Percentiles rank a stretch among this genome's conserved stretches.
Conservation (phyloP, 106 monocot genomes). For the Xerophyta viscosa region DNA sequence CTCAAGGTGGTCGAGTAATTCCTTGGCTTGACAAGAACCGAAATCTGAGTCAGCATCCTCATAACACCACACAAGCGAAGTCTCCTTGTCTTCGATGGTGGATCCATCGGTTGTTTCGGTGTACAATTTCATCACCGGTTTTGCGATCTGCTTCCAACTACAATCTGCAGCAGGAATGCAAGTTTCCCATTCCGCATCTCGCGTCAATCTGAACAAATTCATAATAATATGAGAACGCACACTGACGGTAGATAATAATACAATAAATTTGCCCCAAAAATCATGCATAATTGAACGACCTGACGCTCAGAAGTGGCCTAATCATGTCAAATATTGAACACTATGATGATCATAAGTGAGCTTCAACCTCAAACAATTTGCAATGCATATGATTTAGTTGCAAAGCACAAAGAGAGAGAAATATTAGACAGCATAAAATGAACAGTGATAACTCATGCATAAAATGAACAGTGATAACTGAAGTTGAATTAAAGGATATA, state of each 20-base stretch:
- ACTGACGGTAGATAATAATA: neutral
- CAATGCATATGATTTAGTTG: too few species aligned
- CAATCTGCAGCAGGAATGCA: conserved; percentile 25
- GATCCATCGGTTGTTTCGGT: conserved; percentile 72
- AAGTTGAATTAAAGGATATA: too few species aligned
- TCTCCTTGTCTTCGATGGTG: conserved; percentile 60
- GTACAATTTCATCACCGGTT: conserved; percentile 60
- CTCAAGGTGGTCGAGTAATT: conserved; percentile 53
- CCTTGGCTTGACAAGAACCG: conserved; percentile 70
- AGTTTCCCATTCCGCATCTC: conserved; percentile 46
- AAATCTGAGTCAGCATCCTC: conserved; percentile 69
- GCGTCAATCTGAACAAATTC: conserved; percentile 23
- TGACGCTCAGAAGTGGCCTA: too few species aligned
- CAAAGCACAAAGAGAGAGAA: too few species aligned
- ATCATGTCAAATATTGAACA: too few species aligned
- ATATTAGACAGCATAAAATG: too few species aligned
- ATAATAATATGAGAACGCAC: neutral
- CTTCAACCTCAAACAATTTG: too few species aligned
- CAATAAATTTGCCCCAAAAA: too few species aligned
- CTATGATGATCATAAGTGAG: too few species aligned
- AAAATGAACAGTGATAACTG: too few species aligned
- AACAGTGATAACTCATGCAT: too few species aligned
- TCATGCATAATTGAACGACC: too few species aligned
- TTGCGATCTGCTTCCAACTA: conserved; percentile 60
- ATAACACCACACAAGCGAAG: conserved; percentile 62